Percentiles rank a stretch among this genome's conserved stretches.
These are phyloP conservation scores for Apiospora marii DNA, from an alignment of 2,329 filamentous ascomycete genomes.

Conservation along the genomic window DNA sequence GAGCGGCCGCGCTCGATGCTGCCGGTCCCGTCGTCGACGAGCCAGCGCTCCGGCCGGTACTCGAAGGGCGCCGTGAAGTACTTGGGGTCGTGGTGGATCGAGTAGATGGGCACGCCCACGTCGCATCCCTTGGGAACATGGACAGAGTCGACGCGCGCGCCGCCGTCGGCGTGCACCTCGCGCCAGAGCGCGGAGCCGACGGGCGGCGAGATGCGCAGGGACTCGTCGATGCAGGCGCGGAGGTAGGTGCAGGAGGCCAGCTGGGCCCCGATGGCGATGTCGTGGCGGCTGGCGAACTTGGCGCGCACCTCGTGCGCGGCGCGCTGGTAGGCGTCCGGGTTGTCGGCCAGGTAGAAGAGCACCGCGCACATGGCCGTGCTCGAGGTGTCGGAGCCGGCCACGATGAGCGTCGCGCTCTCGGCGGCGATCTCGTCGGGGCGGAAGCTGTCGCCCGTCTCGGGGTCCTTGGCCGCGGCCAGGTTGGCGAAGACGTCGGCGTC, in stretches of 20 bases:
- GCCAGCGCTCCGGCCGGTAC: conserved; percentile 30
- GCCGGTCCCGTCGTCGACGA: conserved; percentile 20
- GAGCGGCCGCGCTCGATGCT: conserved; percentile 32
- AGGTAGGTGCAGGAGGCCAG: conserved; percentile 29
- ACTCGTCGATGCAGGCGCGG: conserved; percentile 29
- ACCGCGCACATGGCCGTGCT: conserved; percentile 22
- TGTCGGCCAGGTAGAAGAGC: conserved; percentile 28
- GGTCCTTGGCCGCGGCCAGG: conserved; percentile 25
- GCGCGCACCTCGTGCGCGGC: conserved; percentile 28
- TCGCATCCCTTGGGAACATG: conserved; percentile 27
- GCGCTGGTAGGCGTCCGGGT: conserved; percentile 20
- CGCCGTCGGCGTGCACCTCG: conserved; percentile 15
- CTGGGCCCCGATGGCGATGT: conserved; percentile 25
- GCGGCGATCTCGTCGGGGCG: conserved; percentile 24
- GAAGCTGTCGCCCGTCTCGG: conserved; percentile 27
- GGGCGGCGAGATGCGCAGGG: conserved; percentile 29
- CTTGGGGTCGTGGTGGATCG: conserved; percentile 27
- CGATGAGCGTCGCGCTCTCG: conserved; percentile 28
- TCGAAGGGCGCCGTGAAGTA: conserved; percentile 28
- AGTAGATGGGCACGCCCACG: conserved; percentile 28
- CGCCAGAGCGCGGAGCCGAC: conserved; percentile 26
- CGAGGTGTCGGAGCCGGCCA: conserved; percentile 28
- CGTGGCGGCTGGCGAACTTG: conserved; percentile 25
- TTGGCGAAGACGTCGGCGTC: conserved; percentile 26
- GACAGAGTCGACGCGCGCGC: conserved; percentile 24